Base-by-base conservation (phyloP, 108 stramenopile genomes). In the Fistulifera pelliculosa region DNA sequence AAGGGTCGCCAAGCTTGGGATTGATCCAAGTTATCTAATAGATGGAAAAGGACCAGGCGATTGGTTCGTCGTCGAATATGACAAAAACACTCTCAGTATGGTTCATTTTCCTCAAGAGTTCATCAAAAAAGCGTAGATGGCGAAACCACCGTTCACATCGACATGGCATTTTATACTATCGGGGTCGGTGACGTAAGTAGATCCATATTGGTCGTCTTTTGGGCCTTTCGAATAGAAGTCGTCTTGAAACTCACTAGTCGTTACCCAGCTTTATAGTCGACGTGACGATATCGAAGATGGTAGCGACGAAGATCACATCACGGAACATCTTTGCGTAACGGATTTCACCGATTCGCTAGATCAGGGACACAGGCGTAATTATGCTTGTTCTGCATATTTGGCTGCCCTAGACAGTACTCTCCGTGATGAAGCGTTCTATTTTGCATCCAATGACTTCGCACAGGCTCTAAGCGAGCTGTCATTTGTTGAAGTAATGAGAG, bases 21-120 rank as follows among this genome's bases (percentile, higher is more conserved):
- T 89, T 35, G 64, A 62, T 35, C 31, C 31, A 21, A 23, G 42
- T 19, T 41, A 43, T 11, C 49, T 42, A 26, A 49, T 82, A 15
- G 52, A 51, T 5, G 66, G 60, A n/a, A 27, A 55, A 16, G 68
- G 61, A 26, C 52, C 50, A 25, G 87, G 87, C 5, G 10, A 28
- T 1, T 89, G 83, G 83, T 89, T 85, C 47, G 31, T 85, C 10
- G 61, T 81, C 52, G 62, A 77, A 50, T 68, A 61, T 28, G 79
- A 85, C 63, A 70, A 70, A 47, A 53, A 81, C 42, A 77, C 77
- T 10, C 66, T 89, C 47, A 81, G 77, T 42, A 63, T 82, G 0
- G 31, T 35, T 8, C 31, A 35, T 35, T 35, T 35, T 3, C 31
- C 31, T 3, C 31, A 35, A 3, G 31, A 35, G 31, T 8, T 6